A percentile compares a stretch with the other conserved stretches of the same genome.
Evolutionary conservation across 2,329 filamentous ascomycete species (phyloP).

Genomic region (Aureobasidium pullulans): DNA sequence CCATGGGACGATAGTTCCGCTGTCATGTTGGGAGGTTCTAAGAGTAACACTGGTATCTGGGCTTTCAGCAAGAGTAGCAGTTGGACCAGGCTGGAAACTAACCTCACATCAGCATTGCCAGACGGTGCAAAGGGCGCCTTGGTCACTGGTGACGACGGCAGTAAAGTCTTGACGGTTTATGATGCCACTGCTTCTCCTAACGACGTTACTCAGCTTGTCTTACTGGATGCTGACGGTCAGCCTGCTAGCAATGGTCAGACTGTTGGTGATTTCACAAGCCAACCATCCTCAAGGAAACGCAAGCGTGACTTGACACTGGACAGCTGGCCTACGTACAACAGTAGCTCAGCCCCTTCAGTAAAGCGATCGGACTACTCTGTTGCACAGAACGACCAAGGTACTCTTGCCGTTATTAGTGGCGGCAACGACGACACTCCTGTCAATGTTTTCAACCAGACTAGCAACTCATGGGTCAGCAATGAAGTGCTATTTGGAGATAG

Average conservation of each 20-base stretch:
- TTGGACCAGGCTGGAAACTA: slow-evolving; percentile 62
- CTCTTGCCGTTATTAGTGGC: slow-evolving; percentile 67
- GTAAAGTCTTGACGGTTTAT: slow-evolving; percentile 72
- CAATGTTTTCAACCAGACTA: slow-evolving; percentile 66
- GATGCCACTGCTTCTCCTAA: slow-evolving; percentile 70
- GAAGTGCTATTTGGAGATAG: slow-evolving; percentile 50
- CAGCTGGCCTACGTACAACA: slow-evolving; percentile 74
- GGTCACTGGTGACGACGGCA: slow-evolving; percentile 65
- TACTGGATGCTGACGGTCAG: slow-evolving; percentile 54
- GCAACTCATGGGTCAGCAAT: slow-evolving; percentile 73
- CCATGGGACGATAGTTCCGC: slow-evolving; percentile 65
- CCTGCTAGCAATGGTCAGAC: slow-evolving; percentile 42
- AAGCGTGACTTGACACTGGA: slow-evolving; percentile 51
- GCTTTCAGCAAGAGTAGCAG: slow-evolving; percentile 57
- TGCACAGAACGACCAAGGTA: slow-evolving; percentile 56
- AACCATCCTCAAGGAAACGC: slow-evolving; percentile 28
- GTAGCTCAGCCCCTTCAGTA: slow-evolving; percentile 58
- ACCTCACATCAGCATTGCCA: slow-evolving; percentile 44
- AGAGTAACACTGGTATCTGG: slow-evolving; percentile 60
- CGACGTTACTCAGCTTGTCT: slow-evolving; percentile 59
- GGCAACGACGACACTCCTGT: slow-evolving; percentile 61
- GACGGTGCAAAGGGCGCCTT: slow-evolving; percentile 45
- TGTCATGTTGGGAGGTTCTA: slow-evolving; percentile 66
- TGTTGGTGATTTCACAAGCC: slow-evolving; percentile 30
- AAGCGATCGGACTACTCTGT: slow-evolving; percentile 64